Conservation (phyloP, 352 stramenopile species). For the Pythium phragmitis region DNA sequence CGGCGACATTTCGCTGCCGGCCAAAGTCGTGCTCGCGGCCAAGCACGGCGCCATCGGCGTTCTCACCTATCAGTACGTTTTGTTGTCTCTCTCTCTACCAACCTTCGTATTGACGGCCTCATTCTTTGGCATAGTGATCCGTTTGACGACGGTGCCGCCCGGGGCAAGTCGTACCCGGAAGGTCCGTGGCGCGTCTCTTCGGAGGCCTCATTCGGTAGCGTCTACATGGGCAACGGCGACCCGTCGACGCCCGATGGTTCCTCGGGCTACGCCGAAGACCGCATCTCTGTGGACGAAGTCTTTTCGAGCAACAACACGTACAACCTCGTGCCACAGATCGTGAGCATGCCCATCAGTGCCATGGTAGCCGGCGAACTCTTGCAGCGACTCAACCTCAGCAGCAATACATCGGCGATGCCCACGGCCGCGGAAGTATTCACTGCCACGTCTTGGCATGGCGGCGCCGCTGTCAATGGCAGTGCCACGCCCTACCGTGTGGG, state of each 20-base stretch:
- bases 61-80: conserved; percentile 75
- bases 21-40: conserved; percentile 69
- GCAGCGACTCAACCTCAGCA: conserved; percentile 21
- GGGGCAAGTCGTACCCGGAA: conserved; percentile 57
- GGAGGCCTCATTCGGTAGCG: conserved; percentile 61
- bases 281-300: conserved; percentile 71
- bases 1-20: conserved; percentile 59
- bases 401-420: conserved; percentile 22
- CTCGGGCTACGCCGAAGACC: conserved; percentile 51
- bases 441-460: conserved; percentile 28
- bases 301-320: conserved; percentile 83
- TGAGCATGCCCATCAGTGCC: conserved; percentile 73
- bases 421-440: conserved; percentile 48
- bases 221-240: conserved; percentile 86
- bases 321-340: conserved; percentile 70
- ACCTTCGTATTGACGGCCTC: too few relatives aligned
- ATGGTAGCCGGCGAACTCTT: conserved; percentile 55
- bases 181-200: conserved; percentile 63
- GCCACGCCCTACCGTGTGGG: conserved; percentile 35
- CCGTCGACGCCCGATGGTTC: conserved; percentile 75
- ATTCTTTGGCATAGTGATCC: conserved; percentile 42
- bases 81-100: background rate
- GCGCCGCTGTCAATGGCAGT: conserved; percentile 24
- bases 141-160: conserved; percentile 48
- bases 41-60: conserved; percentile 58